A percentile compares a stretch with the other conserved stretches of the same genome.
phyloP scores from a whole-genome alignment of 495 filamentous ascomycete species.

The Jackrogersella minutella region DNA sequence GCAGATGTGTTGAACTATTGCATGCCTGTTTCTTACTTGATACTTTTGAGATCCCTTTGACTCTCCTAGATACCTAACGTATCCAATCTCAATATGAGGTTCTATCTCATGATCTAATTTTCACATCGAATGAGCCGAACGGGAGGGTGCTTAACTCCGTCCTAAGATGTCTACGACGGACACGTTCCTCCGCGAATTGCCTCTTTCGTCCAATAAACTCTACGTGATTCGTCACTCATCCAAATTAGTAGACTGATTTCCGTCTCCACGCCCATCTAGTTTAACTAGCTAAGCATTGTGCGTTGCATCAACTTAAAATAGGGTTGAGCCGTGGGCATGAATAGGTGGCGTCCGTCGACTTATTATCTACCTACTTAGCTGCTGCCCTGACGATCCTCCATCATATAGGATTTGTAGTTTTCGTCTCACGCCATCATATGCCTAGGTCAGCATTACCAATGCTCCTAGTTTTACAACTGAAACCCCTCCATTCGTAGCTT shows the following conservation, averaged over 20 bases:
- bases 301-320: slow-evolving; percentile 9
- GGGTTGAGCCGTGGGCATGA: slow-evolving; percentile 23
- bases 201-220: slow-evolving; percentile 26
- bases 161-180: slow-evolving; percentile 20
- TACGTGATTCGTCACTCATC: slow-evolving; percentile 18
- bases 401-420: neutral
- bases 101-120: slow-evolving; percentile 1
- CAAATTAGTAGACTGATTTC: slow-evolving; percentile 12
- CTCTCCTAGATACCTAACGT: neutral
- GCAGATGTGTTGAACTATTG: slow-evolving; percentile 17
- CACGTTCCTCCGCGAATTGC: slow-evolving; percentile 35
- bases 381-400: slow-evolving; percentile 21
- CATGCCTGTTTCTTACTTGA: neutral
- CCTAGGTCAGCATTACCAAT: neutral
- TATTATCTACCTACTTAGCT: slow-evolving; percentile 7
- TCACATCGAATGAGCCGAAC: neutral
- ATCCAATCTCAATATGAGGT: slow-evolving; percentile 2
- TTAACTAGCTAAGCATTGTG: slow-evolving; percentile 11
- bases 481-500: no score
- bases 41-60: neutral
- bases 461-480: neutral
- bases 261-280: neutral
- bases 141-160: neutral
- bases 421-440: neutral
- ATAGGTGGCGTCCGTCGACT: slow-evolving; percentile 8